Evolutionary conservation across 768 basidiomycete species (phyloP).

Genomic region (Hydnum rufescens): DNA sequence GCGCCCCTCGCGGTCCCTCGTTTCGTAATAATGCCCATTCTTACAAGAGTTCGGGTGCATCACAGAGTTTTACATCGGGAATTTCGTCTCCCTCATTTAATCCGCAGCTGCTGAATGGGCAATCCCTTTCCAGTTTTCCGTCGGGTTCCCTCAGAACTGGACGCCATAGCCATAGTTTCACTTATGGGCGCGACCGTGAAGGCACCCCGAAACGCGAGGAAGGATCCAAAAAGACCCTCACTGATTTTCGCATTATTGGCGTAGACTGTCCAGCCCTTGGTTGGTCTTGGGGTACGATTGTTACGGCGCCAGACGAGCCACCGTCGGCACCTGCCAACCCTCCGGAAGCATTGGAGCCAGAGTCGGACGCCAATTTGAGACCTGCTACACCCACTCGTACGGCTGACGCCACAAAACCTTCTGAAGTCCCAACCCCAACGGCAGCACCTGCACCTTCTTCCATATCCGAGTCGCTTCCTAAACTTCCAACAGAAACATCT

Average conservation of each 20-base stretch:
- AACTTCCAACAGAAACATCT: constrained; percentile 21
- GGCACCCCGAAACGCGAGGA: constrained; percentile 19
- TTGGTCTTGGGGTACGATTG: constrained; percentile 74
- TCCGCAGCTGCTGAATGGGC: neutral
- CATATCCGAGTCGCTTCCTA: constrained; percentile 11
- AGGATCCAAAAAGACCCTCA: constrained; percentile 53
- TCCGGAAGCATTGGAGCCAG: neutral
- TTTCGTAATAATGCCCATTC: neutral
- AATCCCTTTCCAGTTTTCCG: constrained; percentile 5
- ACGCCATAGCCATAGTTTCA: constrained; percentile 13
- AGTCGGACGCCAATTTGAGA: constrained; percentile 13
- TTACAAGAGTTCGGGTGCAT: neutral
- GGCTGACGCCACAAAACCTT: constrained; percentile 5
- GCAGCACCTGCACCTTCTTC: neutral
- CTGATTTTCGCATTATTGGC: constrained; percentile 93
- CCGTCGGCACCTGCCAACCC: too few relatives aligned
- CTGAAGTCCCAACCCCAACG: neutral
- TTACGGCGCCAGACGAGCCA: neutral
- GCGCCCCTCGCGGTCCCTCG: neutral
- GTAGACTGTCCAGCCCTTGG: constrained; percentile 61
- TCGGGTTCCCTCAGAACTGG: constrained; percentile 7
- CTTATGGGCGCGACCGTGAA: constrained; percentile 13
- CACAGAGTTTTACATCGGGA: neutral
- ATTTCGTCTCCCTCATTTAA: neutral
- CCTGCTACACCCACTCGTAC: constrained; percentile 17